Evolutionary conservation across 225 moss, liverwort and hornwort species (phyloP).

Genomic region (Thuidium tamariscinum): DNA sequence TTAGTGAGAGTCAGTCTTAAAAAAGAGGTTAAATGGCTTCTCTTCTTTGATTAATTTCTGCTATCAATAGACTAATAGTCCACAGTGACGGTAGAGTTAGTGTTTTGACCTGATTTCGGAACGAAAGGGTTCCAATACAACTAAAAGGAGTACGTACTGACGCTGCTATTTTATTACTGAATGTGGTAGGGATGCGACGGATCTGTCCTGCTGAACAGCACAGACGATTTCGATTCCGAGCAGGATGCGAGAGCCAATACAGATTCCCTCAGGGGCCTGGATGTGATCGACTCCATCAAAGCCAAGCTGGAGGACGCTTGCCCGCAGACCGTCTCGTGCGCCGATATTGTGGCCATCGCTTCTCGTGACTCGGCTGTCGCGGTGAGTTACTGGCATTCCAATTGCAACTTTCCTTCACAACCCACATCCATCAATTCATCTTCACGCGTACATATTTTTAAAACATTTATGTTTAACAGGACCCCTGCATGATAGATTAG

Average conservation of each 20-base stretch:
- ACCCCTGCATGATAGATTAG: no score
- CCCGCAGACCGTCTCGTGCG: conserved; percentile 54
- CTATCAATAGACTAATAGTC: background rate
- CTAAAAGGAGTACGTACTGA: background rate
- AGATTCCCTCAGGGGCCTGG: background rate
- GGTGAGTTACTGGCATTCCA: background rate
- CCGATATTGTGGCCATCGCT: conserved; percentile 55
- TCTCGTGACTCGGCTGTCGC: conserved; percentile 26
- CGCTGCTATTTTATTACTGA: background rate
- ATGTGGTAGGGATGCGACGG: background rate
- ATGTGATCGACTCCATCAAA: background rate
- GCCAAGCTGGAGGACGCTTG: conserved; percentile 13
- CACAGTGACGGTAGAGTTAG: background rate
- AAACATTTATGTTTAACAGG: no score
- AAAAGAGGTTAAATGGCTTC: no score
- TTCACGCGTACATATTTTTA: background rate
- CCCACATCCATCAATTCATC: background rate
- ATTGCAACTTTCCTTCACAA: background rate
- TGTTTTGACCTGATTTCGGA: background rate
- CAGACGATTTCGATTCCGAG: background rate
- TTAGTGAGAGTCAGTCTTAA: background rate
- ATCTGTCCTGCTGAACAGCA: background rate
- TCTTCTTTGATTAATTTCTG: no score
- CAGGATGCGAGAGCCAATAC: fast-evolving
- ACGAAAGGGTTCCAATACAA: background rate